Percentiles rank a stretch among this genome's conserved stretches.
Conservation (phyloP, 495 filamentous ascomycete genomes). For the Bryoglossum gracile region DNA sequence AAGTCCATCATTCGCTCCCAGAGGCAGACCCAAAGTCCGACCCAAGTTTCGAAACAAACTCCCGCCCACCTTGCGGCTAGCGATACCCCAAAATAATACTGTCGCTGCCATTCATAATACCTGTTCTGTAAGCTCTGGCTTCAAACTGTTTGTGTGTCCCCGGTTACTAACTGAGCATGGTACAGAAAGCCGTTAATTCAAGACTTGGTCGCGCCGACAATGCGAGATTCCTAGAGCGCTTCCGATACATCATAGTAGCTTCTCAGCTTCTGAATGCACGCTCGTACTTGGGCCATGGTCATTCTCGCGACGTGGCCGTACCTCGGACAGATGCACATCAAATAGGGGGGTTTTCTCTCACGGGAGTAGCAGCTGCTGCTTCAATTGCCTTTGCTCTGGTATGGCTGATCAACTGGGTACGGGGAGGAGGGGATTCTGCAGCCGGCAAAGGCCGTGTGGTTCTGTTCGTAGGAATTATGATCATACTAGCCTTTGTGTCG, state of each 20-base stretch:
- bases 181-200: slow-evolving; percentile 58
- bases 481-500: slow-evolving; percentile 46
- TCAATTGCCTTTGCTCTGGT: slow-evolving; percentile 61
- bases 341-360: slow-evolving; percentile 20
- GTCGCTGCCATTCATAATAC: slow-evolving; percentile 47
- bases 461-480: slow-evolving; percentile 50
- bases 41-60: slow-evolving; percentile 59
- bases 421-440: slow-evolving; percentile 36
- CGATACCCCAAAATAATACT: slow-evolving; percentile 41
- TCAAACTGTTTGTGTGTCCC: slow-evolving; percentile 10
- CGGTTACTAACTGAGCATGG: slow-evolving; percentile 2
- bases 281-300: slow-evolving; percentile 26
- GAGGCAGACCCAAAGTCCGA: slow-evolving; percentile 59
- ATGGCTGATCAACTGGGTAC: slow-evolving; percentile 65
- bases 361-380: slow-evolving; percentile 39
- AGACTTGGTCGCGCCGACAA: slow-evolving; percentile 77
- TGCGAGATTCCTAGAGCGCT: slow-evolving; percentile 84
- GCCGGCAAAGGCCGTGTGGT: slow-evolving; percentile 48
- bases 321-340: slow-evolving; percentile 21
- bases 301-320: slow-evolving; percentile 8
- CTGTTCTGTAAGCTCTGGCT: slow-evolving; percentile 46
- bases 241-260: slow-evolving; percentile 90
- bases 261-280: slow-evolving; percentile 82
- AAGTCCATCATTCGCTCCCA: slow-evolving; percentile 65
- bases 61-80: slow-evolving; percentile 53